Conservation (phyloP, 2,329 filamentous ascomycete genomes). For the Calonectria honghensis region DNA sequence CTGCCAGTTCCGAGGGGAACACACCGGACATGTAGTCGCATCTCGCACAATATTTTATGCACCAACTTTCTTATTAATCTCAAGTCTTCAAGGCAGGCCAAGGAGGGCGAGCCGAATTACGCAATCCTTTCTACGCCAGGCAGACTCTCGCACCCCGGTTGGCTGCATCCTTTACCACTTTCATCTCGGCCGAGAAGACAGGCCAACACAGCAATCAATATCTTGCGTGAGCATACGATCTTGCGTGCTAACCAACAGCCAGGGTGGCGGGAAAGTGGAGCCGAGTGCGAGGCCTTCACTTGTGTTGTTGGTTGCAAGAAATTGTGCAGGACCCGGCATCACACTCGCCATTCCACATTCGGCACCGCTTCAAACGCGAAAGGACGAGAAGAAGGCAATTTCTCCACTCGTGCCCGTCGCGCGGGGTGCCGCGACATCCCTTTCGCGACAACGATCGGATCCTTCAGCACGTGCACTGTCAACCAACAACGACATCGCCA, state of each 20-base stretch:
- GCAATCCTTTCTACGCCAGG: neutral
- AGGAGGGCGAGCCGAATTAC: neutral
- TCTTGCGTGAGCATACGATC: neutral
- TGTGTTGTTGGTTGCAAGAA: conserved; percentile 6
- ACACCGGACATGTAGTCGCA: neutral
- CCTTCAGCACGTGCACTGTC: neutral
- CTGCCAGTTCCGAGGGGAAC: neutral
- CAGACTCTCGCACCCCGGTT: neutral
- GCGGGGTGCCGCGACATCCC: neutral
- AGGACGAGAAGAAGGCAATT: neutral
- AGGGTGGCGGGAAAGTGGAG: neutral
- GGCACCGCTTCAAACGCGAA: conserved; percentile 3
- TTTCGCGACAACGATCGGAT: neutral
- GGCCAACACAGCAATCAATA: neutral
- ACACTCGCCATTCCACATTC: conserved; percentile 21
- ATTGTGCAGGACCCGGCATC: conserved; percentile 9
- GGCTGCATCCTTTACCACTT: neutral
- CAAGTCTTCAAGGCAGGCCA: neutral
- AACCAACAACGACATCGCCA: neutral
- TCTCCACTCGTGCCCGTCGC: neutral
- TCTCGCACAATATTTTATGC: neutral
- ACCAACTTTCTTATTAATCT: neutral
- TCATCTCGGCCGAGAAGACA: neutral
- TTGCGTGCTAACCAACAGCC: neutral
- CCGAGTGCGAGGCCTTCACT: neutral